phyloP scores from a whole-genome alignment of 257 asterid species.

The Jasminum sambac region DNA sequence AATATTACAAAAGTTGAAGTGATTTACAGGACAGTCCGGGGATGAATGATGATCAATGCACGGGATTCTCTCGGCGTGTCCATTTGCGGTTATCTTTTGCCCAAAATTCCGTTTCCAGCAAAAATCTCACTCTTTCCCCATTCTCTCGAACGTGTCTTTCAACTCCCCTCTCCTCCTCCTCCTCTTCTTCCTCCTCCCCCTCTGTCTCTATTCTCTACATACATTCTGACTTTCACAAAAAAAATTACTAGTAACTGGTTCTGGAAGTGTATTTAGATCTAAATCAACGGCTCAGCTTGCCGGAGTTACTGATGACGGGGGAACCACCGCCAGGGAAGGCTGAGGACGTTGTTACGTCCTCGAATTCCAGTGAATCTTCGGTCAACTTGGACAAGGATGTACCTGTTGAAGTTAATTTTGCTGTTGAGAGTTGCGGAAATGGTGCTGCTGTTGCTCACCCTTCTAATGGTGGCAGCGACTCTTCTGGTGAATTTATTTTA shows the following conservation, averaged over 20 bases:
- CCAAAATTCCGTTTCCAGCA: neutral
- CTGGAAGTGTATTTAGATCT: conserved; percentile 48
- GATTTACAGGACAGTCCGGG: too few relatives aligned
- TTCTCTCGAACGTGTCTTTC: conserved; percentile 31
- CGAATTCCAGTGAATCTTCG: conserved; percentile 54
- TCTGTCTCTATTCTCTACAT: neutral
- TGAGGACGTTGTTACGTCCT: conserved; percentile 36
- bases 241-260: conserved; percentile 9
- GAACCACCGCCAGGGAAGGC: conserved; percentile 26
- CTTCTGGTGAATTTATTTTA: conserved; percentile 56
- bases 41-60: neutral
- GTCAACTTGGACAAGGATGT: conserved; percentile 38
- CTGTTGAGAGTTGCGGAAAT: conserved; percentile 14
- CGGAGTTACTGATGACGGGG: conserved; percentile 32
- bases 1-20: too few relatives aligned
- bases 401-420: conserved; percentile 28
- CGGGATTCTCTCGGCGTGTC: neutral
- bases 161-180: too few relatives aligned
- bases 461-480: conserved; percentile 42
- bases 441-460: conserved; percentile 20
- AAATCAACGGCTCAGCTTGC: conserved; percentile 36
- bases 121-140: conserved; percentile 4
- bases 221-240: neutral
- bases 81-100: neutral
- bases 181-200: too few relatives aligned